Conservation (phyloP, 1,284 basidiomycete species). For the Jaminaea rosea region DNA sequence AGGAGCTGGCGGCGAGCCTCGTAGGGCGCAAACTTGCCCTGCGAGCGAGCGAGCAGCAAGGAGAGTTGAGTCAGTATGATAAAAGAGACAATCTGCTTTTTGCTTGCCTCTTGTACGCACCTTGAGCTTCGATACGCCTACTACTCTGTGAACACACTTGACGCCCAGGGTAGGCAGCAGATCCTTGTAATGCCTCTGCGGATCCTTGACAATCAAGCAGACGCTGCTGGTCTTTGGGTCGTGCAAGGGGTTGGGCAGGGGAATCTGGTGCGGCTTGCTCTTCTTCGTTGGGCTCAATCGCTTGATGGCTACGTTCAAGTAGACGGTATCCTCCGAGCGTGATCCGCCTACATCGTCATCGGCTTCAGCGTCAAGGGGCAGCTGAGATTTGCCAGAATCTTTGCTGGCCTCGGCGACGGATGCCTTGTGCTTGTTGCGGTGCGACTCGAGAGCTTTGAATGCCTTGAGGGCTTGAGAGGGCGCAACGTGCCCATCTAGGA, state of each 20-base stretch:
- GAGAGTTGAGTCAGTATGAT: too few species aligned
- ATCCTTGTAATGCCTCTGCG: constrained; percentile 91
- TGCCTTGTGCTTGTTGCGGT: constrained; percentile 9
- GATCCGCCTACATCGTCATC: constrained; percentile 14
- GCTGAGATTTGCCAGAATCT: constrained; percentile 6
- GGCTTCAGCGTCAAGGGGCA: constrained; percentile 18
- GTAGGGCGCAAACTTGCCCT: constrained; percentile 55
- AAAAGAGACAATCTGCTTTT: too few species aligned
- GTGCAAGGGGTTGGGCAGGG: constrained; percentile 69
- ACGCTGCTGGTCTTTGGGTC: constrained; percentile 69
- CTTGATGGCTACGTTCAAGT: constrained; percentile 35
- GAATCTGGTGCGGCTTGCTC: constrained; percentile 45
- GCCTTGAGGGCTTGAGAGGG: constrained; percentile 32
- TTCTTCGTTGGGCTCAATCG: constrained; percentile 18
- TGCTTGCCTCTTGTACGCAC: too few species aligned
- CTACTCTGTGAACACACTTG: constrained; percentile 83
- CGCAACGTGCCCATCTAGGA: constrained; percentile 22
- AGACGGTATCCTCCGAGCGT: constrained; percentile 23
- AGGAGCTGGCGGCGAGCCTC: constrained; percentile 77
- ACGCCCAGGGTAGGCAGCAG: constrained; percentile 67
- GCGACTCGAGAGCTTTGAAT: constrained; percentile 30
- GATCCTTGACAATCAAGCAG: constrained; percentile 89
- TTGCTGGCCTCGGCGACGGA: constrained; percentile 3
- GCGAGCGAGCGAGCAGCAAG: too few species aligned
- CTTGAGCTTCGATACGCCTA: constrained; percentile 58